Evolutionary conservation across 306 rosid species (phyloP), one percentile per base, ranked within the genome.

Genomic region (Hylodesmum podocarpum): DNA sequence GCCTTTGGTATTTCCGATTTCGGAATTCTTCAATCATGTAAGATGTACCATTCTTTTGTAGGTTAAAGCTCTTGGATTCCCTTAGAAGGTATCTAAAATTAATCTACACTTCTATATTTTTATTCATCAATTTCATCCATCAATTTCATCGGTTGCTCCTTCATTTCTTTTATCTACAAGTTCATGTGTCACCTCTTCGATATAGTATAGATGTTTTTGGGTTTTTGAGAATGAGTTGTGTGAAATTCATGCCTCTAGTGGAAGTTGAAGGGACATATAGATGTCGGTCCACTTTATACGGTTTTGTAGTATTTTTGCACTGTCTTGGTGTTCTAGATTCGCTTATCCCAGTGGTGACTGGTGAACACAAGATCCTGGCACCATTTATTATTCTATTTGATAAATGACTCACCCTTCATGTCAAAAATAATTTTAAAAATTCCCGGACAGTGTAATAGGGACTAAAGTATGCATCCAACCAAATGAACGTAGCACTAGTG

Each of bases 31-130:
- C 40, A 66, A 72, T 63, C 79, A 50, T 81, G 79, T 54, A 47
- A 61, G 46, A 53, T 76, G 87, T 86, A 84, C 16, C 81, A 84
- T 91, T 86, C 91, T 88, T 78, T 89, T 85, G 89, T 86, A 81
- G 89, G 63, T 16, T 74, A 59, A 81, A 66, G 36, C 44, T 57
- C 78, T 59, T 61, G 85, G 84, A 84, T 80, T 78, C 62, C 73
- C 53, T 59, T 75, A 64, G 25, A 63, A 33, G 80, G 62, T 62
- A 43, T 34, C 70, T 78, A 16, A 37, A 82, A 37, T 66, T 59
- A 22, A 62, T 75, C 53, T 75, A 22, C 68, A 21, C 39, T 70
- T 74, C 63, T 77, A 61, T 31, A 61, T 33, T 33, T 77, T 72
- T 77, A 70, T 39, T 76, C 72, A 49, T 33, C 31, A 14, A 58